Percentiles rank a stretch among this genome's conserved stretches.
Conservation (phyloP, 352 stramenopile genomes). For the Elongisporangium undulatum region DNA sequence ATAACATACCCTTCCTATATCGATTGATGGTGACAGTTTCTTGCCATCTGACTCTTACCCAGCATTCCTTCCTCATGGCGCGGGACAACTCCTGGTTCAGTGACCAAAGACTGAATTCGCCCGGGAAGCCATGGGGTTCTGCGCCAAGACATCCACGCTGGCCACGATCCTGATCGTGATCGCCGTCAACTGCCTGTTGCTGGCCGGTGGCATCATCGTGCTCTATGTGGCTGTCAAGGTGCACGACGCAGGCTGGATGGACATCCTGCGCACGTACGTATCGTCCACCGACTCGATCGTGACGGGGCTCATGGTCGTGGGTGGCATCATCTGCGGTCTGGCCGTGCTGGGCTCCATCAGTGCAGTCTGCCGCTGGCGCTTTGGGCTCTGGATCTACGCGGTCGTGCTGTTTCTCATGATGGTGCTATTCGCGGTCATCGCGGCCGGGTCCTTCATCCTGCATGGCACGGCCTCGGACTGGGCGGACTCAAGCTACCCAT, state of each 20-base stretch:
- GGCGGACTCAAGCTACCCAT: constrained; percentile 42
- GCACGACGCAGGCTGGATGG: constrained; percentile 44
- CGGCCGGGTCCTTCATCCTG: constrained; percentile 39
- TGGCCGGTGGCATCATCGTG: constrained; percentile 50
- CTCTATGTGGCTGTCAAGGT: constrained; percentile 42
- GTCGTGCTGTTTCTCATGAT: constrained; percentile 44
- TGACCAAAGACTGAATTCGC: background rate
- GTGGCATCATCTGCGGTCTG: constrained; percentile 48
- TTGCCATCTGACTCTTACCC: background rate
- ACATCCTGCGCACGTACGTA: constrained; percentile 59
- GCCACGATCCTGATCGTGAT: constrained; percentile 43
- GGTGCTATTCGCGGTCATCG: constrained; percentile 42
- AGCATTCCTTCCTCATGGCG: background rate
- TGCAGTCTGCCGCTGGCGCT: constrained; percentile 50
- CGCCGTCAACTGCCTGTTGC: constrained; percentile 54
- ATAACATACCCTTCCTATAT: background rate
- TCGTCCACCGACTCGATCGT: constrained; percentile 35
- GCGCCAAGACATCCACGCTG: constrained; percentile 20
- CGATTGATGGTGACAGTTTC: background rate
- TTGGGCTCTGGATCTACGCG: constrained; percentile 55
- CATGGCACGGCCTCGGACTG: constrained; percentile 40
- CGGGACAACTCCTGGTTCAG: background rate
- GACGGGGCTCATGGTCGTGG: constrained; percentile 45
- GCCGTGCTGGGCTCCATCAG: constrained; percentile 53
- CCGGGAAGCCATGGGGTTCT: constrained; percentile 16